A percentile compares a stretch with the other conserved stretches of the same genome.
These are phyloP conservation scores for Jatropha podagrica DNA, from an alignment of 441 rosid species.

Conservation along the genomic window DNA sequence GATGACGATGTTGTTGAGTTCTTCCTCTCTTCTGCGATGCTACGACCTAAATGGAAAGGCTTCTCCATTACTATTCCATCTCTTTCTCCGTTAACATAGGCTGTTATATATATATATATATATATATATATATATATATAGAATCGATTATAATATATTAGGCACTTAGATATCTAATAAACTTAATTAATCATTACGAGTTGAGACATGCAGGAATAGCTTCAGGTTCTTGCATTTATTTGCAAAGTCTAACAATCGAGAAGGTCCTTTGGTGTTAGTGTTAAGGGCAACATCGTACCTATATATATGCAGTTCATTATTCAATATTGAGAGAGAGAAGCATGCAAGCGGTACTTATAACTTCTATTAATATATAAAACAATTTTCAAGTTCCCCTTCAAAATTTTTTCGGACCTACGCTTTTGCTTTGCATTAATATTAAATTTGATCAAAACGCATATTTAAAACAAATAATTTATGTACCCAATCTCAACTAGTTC, in stretches of 20 bases:
- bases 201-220: conserved; percentile 35
- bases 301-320: neutral
- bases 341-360: too few relatives aligned
- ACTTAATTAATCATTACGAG: conserved; percentile 20
- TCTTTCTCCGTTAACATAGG: conserved; percentile 38
- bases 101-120: conserved; percentile 16
- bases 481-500: too few relatives aligned
- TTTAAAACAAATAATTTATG: neutral
- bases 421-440: too few relatives aligned
- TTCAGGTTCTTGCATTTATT: conserved; percentile 34
- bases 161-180: too few relatives aligned
- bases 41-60: conserved; percentile 24
- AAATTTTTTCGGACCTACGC: too few relatives aligned
- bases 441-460: neutral
- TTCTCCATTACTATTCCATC: conserved; percentile 35
- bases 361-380: too few relatives aligned
- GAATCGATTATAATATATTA: neutral
- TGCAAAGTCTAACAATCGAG: conserved; percentile 29
- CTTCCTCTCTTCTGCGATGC: conserved; percentile 7
- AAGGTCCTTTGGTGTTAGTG: conserved; percentile 34
- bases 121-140: neutral
- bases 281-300: conserved; percentile 35
- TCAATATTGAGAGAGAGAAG: too few relatives aligned
- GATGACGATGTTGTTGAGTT: neutral
- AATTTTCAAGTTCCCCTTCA: too few relatives aligned